A percentile compares a stretch with the other conserved stretches of the same genome.
phyloP scores from a whole-genome alignment of 148 eudicot species.

The Silene latifolia region DNA sequence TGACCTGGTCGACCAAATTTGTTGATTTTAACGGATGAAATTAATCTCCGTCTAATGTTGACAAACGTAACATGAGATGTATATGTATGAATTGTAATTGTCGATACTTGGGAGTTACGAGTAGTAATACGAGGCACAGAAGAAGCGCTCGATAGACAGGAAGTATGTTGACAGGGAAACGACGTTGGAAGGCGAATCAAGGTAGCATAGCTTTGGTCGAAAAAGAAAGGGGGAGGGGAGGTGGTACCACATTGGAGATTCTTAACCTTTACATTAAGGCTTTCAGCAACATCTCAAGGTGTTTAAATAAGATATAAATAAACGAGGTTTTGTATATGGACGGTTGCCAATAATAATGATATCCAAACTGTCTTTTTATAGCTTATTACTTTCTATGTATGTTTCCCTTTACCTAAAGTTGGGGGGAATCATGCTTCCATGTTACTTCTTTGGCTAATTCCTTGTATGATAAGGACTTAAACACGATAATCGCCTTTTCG shows the following conservation, averaged over 20 bases:
- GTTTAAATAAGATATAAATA: neutral
- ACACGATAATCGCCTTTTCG: neutral
- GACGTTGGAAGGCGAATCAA: neutral
- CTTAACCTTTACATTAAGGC: conserved; percentile 20
- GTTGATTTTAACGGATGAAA: too few relatives aligned
- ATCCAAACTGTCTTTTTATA: neutral
- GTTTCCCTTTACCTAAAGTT: conserved; percentile 1
- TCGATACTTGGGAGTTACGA: neutral
- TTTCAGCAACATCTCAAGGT: neutral
- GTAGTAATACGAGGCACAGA: too few relatives aligned
- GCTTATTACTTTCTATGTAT: neutral
- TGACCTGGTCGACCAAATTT: too few relatives aligned
- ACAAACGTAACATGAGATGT: too few relatives aligned
- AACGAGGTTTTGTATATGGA: neutral
- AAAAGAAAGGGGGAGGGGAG: neutral
- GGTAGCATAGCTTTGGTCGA: neutral
- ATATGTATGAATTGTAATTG: neutral
- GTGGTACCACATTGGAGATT: conserved; percentile 10
- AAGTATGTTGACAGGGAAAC: neutral
- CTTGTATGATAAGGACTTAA: too few relatives aligned
- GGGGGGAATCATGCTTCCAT: conserved; percentile 2
- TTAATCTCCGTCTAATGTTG: too few relatives aligned
- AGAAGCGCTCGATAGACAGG: neutral
- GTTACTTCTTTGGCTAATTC: neutral
- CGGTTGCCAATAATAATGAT: neutral